Evolutionary conservation across 2,329 filamentous ascomycete species (phyloP).

Genomic region (Colletotrichum sp.): DNA sequence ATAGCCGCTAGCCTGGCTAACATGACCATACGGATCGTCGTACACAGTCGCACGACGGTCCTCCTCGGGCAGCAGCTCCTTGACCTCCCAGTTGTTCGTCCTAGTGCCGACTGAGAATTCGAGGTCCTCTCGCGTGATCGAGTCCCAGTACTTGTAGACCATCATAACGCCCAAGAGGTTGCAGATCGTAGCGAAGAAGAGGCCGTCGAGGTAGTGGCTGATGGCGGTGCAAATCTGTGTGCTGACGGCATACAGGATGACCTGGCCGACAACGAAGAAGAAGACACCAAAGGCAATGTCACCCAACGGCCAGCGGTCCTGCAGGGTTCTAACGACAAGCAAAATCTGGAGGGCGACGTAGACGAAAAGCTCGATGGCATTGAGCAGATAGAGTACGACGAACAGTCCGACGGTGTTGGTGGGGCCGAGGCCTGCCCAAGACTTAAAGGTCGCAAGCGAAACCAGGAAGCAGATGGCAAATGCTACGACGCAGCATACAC

Average conservation of each 20-base stretch:
- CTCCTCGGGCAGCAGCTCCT: slow-evolving; percentile 84
- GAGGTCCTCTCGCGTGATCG: slow-evolving; percentile 96
- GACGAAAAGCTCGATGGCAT: slow-evolving; percentile 83
- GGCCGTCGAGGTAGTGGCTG: slow-evolving; percentile 90
- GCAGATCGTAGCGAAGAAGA: slow-evolving; percentile 93
- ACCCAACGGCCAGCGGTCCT: slow-evolving; percentile 94
- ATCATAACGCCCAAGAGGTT: slow-evolving; percentile 98
- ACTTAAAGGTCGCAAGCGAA: slow-evolving; percentile 89
- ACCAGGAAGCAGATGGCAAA: slow-evolving; percentile 89
- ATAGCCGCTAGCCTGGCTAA: slow-evolving; percentile 59
- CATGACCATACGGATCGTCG: slow-evolving; percentile 69
- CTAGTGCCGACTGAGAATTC: slow-evolving; percentile 97
- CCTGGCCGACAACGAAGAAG: slow-evolving; percentile 91
- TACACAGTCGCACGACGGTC: slow-evolving; percentile 78
- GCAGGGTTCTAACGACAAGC: slow-evolving; percentile 85
- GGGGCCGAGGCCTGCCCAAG: slow-evolving; percentile 84
- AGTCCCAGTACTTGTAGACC: slow-evolving; percentile 99
- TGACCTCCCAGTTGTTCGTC: slow-evolving; percentile 98
- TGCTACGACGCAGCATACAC: slow-evolving; percentile 77
- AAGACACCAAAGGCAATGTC: slow-evolving; percentile 90
- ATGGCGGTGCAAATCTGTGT: slow-evolving; percentile 81
- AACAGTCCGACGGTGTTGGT: slow-evolving; percentile 90
- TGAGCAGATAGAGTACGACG: slow-evolving; percentile 89
- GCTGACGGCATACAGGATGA: slow-evolving; percentile 90
- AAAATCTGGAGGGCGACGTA: slow-evolving; percentile 90